Conservation (phyloP, 179 eudicot genomes). For the Beta lomatogona region DNA sequence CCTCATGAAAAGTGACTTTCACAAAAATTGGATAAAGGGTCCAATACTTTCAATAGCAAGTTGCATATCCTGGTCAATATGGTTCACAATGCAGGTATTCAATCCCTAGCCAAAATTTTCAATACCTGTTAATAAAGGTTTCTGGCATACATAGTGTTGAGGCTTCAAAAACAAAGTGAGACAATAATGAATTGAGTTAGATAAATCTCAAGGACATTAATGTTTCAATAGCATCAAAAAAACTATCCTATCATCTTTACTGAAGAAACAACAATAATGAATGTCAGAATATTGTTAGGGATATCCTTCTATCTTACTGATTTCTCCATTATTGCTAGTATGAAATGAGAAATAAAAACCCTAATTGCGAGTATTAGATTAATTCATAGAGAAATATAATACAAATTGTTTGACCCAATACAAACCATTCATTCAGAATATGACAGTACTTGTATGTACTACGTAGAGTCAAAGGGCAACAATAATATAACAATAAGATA, state of each 20-base stretch:
- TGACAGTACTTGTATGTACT: neutral
- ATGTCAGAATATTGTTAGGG: slow-evolving; percentile 2
- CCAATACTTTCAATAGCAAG: slow-evolving; percentile 48
- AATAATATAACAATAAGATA: neutral
- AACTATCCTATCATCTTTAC: neutral
- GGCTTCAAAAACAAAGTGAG: neutral
- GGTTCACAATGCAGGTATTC: slow-evolving; percentile 58
- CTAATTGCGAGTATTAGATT: neutral
- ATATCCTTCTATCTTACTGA: neutral
- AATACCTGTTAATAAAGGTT: neutral
- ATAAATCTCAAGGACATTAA: neutral
- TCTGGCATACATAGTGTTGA: neutral
- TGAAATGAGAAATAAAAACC: neutral
- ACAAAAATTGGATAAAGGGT: slow-evolving; percentile 46
- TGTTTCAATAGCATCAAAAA: slow-evolving; percentile 2
- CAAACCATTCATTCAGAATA: neutral
- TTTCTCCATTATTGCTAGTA: neutral
- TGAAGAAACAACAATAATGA: neutral
- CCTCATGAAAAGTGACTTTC: slow-evolving; percentile 27
- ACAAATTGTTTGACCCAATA: neutral
- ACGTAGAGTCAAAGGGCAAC: neutral
- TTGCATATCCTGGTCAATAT: slow-evolving; percentile 51
- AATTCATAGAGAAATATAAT: neutral
- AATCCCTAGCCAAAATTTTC: neutral
- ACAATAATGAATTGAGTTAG: neutral